These are phyloP conservation scores for Ceratorhiza oryzae-sativae DNA, from an alignment of 1,284 basidiomycete species.

Conservation along the genomic window DNA sequence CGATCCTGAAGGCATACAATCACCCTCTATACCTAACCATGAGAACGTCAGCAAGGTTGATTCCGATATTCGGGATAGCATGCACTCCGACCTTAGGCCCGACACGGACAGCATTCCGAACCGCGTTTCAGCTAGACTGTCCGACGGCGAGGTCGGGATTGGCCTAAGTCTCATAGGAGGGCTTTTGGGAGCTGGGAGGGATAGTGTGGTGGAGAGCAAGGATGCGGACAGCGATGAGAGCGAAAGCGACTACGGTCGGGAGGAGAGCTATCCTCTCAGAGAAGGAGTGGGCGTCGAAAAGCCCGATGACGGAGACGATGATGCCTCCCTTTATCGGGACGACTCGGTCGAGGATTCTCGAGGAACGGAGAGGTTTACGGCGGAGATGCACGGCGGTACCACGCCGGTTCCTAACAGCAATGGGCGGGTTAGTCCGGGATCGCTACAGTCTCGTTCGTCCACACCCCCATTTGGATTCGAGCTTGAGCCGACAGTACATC, in stretches of 20 bases:
- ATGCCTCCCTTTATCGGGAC: slow-evolving; percentile 3
- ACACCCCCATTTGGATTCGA: slow-evolving; percentile 37
- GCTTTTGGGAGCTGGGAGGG: slow-evolving; percentile 49
- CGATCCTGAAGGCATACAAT: neutral
- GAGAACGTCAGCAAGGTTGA: neutral
- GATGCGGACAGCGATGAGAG: slow-evolving; percentile 50
- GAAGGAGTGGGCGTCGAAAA: slow-evolving; percentile 1
- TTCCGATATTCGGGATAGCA: slow-evolving; percentile 2
- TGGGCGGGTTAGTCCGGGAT: slow-evolving; percentile 10
- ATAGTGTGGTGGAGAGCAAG: slow-evolving; percentile 48
- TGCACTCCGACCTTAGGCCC: neutral
- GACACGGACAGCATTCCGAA: neutral
- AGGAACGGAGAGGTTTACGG: neutral
- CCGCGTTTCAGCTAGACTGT: slow-evolving; percentile 46
- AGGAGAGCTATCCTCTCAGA: neutral
- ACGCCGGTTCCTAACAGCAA: slow-evolving; percentile 8
- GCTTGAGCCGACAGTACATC: slow-evolving; percentile 23
- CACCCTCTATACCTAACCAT: neutral
- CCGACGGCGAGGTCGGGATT: slow-evolving; percentile 69
- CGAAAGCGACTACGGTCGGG: slow-evolving; percentile 43
- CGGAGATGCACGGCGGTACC: neutral
- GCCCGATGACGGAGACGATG: slow-evolving; percentile 3
- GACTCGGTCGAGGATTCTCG: slow-evolving; percentile 3
- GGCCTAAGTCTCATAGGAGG: slow-evolving; percentile 69
- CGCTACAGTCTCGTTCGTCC: slow-evolving; percentile 10